These are phyloP conservation scores for Brettanomyces anomalus DNA, from an alignment of 805 yeast genomes.

Conservation along the genomic window DNA sequence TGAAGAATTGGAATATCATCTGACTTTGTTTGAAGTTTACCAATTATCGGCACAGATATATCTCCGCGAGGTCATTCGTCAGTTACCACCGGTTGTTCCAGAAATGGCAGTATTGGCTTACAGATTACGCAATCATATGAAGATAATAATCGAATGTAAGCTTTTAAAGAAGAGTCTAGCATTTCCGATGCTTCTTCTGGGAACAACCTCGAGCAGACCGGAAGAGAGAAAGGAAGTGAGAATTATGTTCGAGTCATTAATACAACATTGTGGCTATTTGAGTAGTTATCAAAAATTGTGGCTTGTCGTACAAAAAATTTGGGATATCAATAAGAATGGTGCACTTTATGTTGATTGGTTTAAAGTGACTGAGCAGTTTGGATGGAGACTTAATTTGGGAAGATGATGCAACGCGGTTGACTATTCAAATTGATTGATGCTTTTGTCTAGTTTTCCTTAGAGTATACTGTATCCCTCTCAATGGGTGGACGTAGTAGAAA, in stretches of 20 bases:
- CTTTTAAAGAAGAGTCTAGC: conserved; percentile 22
- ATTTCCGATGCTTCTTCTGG: conserved; percentile 31
- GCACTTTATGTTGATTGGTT: conserved; percentile 31
- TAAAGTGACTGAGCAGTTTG: conserved; percentile 27
- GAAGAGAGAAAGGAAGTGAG: conserved; percentile 19
- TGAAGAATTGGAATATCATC: conserved; percentile 22
- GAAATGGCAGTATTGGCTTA: conserved; percentile 16
- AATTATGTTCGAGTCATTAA: conserved; percentile 18
- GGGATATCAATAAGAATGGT: conserved; percentile 29
- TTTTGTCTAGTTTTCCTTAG: background rate
- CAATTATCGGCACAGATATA: conserved; percentile 21
- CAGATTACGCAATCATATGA: conserved; percentile 12
- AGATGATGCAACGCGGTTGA: conserved; percentile 8
- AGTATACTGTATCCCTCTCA: too few relatives aligned
- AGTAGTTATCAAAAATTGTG: conserved; percentile 23
- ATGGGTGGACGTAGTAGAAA: too few relatives aligned
- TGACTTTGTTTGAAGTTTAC: conserved; percentile 28
- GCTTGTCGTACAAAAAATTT: conserved; percentile 23
- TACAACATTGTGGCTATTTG: conserved; percentile 25
- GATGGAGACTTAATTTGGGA: conserved; percentile 27
- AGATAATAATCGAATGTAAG: conserved; percentile 7
- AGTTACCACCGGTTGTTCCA: conserved; percentile 20
- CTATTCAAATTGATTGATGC: background rate
- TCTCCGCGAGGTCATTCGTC: conserved; percentile 16
- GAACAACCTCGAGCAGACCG: conserved; percentile 22